Base-by-base conservation (phyloP, 352 stramenopile genomes). In the Pythium pyrilobum region DNA sequence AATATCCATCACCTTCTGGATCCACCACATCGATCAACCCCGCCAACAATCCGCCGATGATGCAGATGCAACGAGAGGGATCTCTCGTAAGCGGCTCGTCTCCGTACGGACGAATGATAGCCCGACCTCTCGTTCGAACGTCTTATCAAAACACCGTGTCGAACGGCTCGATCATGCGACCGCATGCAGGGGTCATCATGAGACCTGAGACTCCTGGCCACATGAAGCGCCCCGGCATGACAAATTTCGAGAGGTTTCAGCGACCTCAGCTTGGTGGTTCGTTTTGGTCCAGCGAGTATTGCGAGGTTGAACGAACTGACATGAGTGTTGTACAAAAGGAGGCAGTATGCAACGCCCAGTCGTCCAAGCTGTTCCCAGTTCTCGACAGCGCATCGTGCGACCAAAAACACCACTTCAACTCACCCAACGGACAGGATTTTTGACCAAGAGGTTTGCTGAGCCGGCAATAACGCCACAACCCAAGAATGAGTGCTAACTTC, bases 341-440 rank as follows among this genome's bases (percentile, higher is more conserved):
- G 52, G 12, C 48, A 55, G 38, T 15, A 66, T 56, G 46, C 56
- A 47, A 29, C 72, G 72, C 15, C 56, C 71, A 25, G 39, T 62
- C 1, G 45, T 82, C 25, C 77, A 86, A 36, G 59, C 66, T 29
- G 58, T 89, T 0, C 62, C 67, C 12, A 63, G 46, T 9, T 45
- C 64, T 42, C 72, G 76, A 57, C 73, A 69, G 47, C 74, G 75
- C 3, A 81, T 89, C 9, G 39, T 87, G 48, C 72, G 77, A 40
- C 81, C 77, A 15, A 91, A 89, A 52, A 91, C 77, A 2, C 81
- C 81, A n/a, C 27, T 87, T 4, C 77, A 89, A 54, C 49, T 69
- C 8, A 74, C 77, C 27, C 81, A 91, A 41, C 65, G 78, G 40
- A 67, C 66, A 34, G 66, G 74, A 38, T 86, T 87, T 40, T 47